Conservation (phyloP, 306 rosid species). For the Cajanus cajan region DNA sequence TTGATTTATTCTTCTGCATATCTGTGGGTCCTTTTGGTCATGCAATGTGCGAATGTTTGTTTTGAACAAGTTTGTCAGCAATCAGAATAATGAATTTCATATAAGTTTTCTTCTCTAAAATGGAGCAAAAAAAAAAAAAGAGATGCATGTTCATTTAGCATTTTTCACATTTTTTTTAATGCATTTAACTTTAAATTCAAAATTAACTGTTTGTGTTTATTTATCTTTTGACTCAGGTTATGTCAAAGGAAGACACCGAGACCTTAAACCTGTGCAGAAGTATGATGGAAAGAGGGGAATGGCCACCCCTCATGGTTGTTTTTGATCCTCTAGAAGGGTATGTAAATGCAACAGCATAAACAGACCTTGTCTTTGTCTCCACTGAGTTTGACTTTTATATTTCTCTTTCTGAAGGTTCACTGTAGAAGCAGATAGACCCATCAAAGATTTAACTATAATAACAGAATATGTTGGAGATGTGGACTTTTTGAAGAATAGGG, state of each 20-base stretch:
- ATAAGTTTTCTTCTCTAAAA: no score
- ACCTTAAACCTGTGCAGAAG: constrained; percentile 65
- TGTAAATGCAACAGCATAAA: not conserved
- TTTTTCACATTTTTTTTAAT: no score
- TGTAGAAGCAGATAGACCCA: constrained; percentile 81
- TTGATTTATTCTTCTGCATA: no score
- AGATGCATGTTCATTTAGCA: no score
- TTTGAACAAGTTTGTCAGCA: no score
- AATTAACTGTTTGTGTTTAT: not conserved
- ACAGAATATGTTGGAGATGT: constrained; percentile 98
- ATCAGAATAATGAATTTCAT: no score
- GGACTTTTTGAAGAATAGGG: constrained; percentile 78
- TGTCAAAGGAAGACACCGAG: constrained; percentile 77
- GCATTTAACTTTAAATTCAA: not conserved
- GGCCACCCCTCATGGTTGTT: constrained; percentile 96
- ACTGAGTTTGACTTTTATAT: not conserved
- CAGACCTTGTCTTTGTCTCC: not conserved
- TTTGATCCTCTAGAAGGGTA: constrained; percentile 95
- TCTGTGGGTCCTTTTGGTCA: no score
- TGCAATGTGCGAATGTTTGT: no score
- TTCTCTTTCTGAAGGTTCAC: constrained; percentile 62
- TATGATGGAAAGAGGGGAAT: constrained; percentile 91
- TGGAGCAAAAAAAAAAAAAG: no score
- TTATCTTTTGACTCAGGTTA: constrained; percentile 38
- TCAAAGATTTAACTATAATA: constrained; percentile 82